Conservation (phyloP, 805 yeast genomes). For the Kurtzmaniella cleridarum region DNA sequence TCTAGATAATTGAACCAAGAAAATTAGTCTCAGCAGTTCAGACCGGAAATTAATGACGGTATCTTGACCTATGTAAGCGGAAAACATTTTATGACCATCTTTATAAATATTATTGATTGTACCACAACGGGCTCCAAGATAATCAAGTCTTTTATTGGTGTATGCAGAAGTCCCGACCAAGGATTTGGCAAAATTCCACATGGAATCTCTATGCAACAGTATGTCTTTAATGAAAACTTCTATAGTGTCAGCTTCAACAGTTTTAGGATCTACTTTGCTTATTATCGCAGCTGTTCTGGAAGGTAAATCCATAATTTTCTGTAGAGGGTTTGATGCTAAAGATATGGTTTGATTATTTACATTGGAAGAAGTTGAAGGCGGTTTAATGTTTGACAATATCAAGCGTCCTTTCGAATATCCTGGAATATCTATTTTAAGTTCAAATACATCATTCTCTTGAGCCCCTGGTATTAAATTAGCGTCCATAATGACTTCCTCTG, state of each 20-base stretch:
- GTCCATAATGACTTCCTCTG: constrained; percentile 61
- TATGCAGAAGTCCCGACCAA: constrained; percentile 63
- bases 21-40: constrained; percentile 79
- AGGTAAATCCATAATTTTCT: constrained; percentile 55
- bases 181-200: constrained; percentile 76
- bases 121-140: constrained; percentile 57
- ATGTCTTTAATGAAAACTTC: constrained; percentile 80
- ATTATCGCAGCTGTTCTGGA: constrained; percentile 64
- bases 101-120: constrained; percentile 58
- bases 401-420: background rate
- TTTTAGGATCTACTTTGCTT: constrained; percentile 31
- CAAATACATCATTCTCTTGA: constrained; percentile 72
- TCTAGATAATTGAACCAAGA: constrained; percentile 80
- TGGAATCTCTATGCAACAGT: constrained; percentile 80
- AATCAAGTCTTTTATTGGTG: constrained; percentile 57
- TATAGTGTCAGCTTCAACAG: constrained; percentile 72
- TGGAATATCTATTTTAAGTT: constrained; percentile 39
- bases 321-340: constrained; percentile 55
- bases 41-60: constrained; percentile 86
- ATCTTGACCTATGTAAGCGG: constrained; percentile 68
- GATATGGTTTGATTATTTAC: constrained; percentile 34
- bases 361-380: constrained; percentile 1
- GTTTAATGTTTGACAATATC: background rate
- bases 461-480: constrained; percentile 55
- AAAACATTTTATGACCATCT: constrained; percentile 62